Evolutionary conservation across 1,139 yeast species (phyloP), one percentile per base, ranked within the genome.

Genomic region (Taphrina betulina): DNA sequence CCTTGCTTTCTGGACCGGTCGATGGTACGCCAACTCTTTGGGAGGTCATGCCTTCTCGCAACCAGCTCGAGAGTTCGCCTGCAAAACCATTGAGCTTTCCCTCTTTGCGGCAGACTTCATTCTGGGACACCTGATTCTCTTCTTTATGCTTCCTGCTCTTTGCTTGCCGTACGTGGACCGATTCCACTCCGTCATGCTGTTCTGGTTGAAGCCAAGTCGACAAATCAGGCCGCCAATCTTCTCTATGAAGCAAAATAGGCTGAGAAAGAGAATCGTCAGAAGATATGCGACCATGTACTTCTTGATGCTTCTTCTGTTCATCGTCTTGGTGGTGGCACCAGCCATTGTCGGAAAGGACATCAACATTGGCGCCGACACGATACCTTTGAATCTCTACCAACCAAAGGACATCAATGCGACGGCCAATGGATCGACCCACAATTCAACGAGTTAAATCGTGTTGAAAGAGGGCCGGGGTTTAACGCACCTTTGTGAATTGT

Each of bases 1-100:
- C 75, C 84, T 95, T 66, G 97, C 98, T 26, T 92, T 95, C 92
- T 92, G 99, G 99, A 59, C 95, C 61, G 99, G 99, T 79, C 90
- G 90, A 74, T 92, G 99, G 99, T 88, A 90, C 73, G 90, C 95
- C 62, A 77, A 88, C 62, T 95, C 95, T 68, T 76, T 92, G 75
- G 98, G 98, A 62, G 84, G 86, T 82, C 83, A 86, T 82, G 96
- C 97, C 19, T 80, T 87, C 78, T 85, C 97, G 35, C 98, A 92
- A 76, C 98, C 99, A 63, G 71, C 87, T 52, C 87, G 99, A 78
- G 99, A 92, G 76, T 89, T 87, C 71, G 80, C 83, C 68, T 96
- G 96, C 66, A 92, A 92, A 80, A 79, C 83, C 63, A 86, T 90
- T 65, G 99, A 92, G 76, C 76, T 87, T 78, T 87, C 95, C 60